Evolutionary conservation across 2,329 filamentous ascomycete genomes (phyloP), one percentile per base, ranked within the genome.

Genomic region (Nothophaeocryptopus gaeumannii): DNA sequence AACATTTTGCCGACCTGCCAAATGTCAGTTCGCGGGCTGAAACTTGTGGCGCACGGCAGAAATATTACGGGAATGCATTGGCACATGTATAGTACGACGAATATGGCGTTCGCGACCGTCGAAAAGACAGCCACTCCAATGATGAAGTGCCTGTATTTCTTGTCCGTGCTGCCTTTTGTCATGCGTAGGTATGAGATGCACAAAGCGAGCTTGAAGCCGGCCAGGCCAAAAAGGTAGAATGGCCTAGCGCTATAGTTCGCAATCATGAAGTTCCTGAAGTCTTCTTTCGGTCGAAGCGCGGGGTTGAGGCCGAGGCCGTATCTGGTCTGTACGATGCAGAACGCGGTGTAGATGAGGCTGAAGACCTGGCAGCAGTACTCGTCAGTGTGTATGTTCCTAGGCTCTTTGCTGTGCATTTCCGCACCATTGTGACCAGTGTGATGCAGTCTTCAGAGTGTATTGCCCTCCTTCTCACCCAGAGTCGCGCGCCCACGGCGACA

Each of bases 161-260:
- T 13, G 32, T 45, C 51, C 8, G 48, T 47, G 14, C 47, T 56
- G 2, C 54, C 47, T 30, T 54, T 48, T 11, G 51, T 54, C 47
- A 56, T 54, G 26, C 54, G 54, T 11, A 56, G 41, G 29, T 56
- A 56, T 33, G 44, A 48, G n/a, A 54, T 51, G 45, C 54, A 56
- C 4, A 56, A 29, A 5, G 54, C 54, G 5, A 56, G 39, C 16
- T 56, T 56, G 51, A 56, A 56, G 1, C 54, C 54, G 14, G 54
- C 54, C 37, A 56, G 37, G n/a, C 44, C 54, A 11, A 45, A 49
- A 26, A 56, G 39, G 35, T 56, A 56, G 42, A 56, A 54, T 13
- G 54, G 54, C 14, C 47, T 42, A 2, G 51, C 45, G n/a, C 41
- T 47, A 39, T 56, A 56, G 41, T 56, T 54, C 12, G 45, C 35